Evolutionary conservation across 2,329 filamentous ascomycete species (phyloP).

Genomic region (Dichotomopilus funicola): DNA sequence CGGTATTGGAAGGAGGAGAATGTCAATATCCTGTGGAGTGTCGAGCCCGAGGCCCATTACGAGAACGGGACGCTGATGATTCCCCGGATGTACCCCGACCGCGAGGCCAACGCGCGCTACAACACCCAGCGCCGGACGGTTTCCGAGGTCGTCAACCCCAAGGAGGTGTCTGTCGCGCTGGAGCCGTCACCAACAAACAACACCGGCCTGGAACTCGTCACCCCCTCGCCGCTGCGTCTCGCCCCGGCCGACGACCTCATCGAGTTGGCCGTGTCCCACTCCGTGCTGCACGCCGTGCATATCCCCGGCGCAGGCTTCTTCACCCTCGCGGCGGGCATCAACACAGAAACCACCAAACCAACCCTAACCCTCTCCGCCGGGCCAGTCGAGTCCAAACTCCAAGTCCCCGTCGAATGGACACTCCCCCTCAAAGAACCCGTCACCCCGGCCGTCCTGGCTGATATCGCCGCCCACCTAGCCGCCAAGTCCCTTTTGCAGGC

Average conservation of each 20-base stretch:
- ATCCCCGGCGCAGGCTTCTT: background rate
- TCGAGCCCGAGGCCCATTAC: constrained; percentile 16
- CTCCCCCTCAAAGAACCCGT: background rate
- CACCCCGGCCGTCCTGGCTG: background rate
- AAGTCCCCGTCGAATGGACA: background rate
- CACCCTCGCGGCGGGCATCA: background rate
- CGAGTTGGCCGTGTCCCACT: background rate
- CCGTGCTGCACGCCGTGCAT: background rate
- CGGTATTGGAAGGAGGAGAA: background rate
- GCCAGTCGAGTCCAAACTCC: background rate
- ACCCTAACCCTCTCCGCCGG: background rate
- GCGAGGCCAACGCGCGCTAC: constrained; percentile 13
- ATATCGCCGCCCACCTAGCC: background rate
- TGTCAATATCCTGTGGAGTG: constrained; percentile 9
- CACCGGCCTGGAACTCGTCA: background rate
- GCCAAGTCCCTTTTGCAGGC: background rate
- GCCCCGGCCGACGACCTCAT: background rate
- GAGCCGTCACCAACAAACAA: background rate
- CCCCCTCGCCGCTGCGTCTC: background rate
- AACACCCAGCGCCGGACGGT: constrained; percentile 12
- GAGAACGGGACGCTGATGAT: constrained; percentile 9
- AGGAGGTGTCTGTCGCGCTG: background rate
- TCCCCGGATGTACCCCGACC: constrained; percentile 7
- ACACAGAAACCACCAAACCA: background rate
- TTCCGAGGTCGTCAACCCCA: background rate